Evolutionary conservation across 2,329 filamentous ascomycete genomes (phyloP).

Genomic region (Fusarium solani-melongenae): DNA sequence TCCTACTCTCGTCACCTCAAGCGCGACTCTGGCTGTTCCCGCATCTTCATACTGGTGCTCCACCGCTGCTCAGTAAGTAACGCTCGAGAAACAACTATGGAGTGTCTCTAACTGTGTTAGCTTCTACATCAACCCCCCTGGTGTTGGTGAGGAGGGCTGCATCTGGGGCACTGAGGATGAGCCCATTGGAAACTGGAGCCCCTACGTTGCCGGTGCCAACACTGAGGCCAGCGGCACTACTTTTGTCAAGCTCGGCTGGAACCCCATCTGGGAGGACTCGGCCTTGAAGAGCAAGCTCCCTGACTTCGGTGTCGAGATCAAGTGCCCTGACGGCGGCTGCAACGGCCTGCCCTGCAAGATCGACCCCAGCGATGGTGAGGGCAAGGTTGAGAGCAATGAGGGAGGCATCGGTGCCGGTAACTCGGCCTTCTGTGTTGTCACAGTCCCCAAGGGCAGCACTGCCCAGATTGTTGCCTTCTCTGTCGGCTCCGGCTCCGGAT

Average conservation of each 20-base stretch:
- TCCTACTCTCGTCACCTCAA: constrained; percentile 72
- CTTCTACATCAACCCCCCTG: constrained; percentile 83
- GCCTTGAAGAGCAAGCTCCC: constrained; percentile 67
- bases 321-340: constrained; percentile 74
- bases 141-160: constrained; percentile 72
- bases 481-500: constrained; percentile 47
- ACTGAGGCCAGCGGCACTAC: constrained; percentile 72
- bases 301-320: constrained; percentile 75
- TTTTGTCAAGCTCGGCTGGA: constrained; percentile 81
- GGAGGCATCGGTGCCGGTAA: constrained; percentile 72
- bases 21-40: constrained; percentile 75
- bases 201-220: constrained; percentile 82
- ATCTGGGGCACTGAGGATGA: constrained; percentile 74
- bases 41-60: constrained; percentile 75
- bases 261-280: constrained; percentile 75
- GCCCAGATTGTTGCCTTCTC: constrained; percentile 75
- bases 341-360: constrained; percentile 81
- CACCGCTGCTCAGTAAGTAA: constrained; percentile 78
- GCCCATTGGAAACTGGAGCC: constrained; percentile 79
- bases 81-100: constrained; percentile 24
- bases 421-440: constrained; percentile 80
- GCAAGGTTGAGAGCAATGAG: constrained; percentile 67
- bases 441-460: constrained; percentile 72
- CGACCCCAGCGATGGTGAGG: constrained; percentile 67
- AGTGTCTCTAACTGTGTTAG: constrained; percentile 55